A percentile compares a stretch with the other conserved stretches of the same genome.
phyloP scores from a whole-genome alignment of 768 basidiomycete genomes.

The Xerocomus spinulosus region DNA sequence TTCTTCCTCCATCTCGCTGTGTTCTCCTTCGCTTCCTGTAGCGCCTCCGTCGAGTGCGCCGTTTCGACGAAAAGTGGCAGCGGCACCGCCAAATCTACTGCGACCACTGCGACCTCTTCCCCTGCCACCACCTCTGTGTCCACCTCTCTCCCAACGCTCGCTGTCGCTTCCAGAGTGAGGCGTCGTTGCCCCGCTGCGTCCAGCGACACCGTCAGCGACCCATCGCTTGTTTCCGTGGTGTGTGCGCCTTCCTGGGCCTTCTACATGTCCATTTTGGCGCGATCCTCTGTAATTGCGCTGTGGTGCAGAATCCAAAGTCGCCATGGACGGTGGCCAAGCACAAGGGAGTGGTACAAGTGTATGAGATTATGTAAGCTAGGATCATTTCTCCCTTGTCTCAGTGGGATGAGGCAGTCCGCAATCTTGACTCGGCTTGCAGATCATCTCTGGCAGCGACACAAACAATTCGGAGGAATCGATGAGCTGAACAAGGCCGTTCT shows the following conservation, averaged over 20 bases:
- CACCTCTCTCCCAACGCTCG: slow-evolving; percentile 63
- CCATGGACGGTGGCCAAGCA: slow-evolving; percentile 8
- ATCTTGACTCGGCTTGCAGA: too few species aligned
- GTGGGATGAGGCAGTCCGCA: background rate
- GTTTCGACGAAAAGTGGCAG: slow-evolving; percentile 33
- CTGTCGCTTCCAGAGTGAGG: slow-evolving; percentile 38
- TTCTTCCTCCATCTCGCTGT: slow-evolving; percentile 33
- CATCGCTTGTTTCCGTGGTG: slow-evolving; percentile 57
- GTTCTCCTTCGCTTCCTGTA: slow-evolving; percentile 32
- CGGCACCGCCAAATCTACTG: slow-evolving; percentile 40
- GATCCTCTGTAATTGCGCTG: slow-evolving; percentile 19
- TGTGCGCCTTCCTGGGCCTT: slow-evolving; percentile 24
- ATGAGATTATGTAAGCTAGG: background rate
- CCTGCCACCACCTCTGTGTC: slow-evolving; percentile 47
- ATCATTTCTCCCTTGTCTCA: background rate
- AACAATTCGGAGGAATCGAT: too few species aligned
- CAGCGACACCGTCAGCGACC: slow-evolving; percentile 40
- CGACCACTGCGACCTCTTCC: slow-evolving; percentile 37
- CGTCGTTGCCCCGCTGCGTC: slow-evolving; percentile 33
- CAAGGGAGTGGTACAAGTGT: background rate
- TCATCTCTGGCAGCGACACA: too few species aligned
- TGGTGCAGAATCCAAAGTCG: slow-evolving; percentile 24
- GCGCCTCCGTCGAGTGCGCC: slow-evolving; percentile 27
- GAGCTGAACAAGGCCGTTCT: too few species aligned
- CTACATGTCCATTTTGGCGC: slow-evolving; percentile 21